Conservation (phyloP, 352 stramenopile species). For the Pythium sukuiense region DNA sequence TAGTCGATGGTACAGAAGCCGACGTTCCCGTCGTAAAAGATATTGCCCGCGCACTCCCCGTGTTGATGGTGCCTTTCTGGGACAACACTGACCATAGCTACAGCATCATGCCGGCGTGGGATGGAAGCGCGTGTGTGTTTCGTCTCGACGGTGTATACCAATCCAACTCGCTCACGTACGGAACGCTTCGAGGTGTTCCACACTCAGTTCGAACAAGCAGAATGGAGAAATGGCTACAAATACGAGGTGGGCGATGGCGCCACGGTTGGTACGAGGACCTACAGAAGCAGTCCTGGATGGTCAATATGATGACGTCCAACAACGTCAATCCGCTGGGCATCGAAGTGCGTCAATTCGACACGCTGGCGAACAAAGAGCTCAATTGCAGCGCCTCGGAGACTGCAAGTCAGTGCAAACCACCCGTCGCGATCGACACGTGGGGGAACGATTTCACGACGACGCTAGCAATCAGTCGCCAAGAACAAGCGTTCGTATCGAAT, state of each 20-base stretch:
- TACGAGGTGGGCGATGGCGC: slow-evolving; percentile 21
- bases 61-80: slow-evolving; percentile 30
- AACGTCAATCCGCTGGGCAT: slow-evolving; percentile 2
- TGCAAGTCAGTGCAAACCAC: slow-evolving; percentile 6
- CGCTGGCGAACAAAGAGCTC: not conserved
- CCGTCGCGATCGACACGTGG: slow-evolving; percentile 5
- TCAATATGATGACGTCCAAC: slow-evolving; percentile 23
- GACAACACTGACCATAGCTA: slow-evolving; percentile 17
- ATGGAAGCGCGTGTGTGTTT: slow-evolving; percentile 29
- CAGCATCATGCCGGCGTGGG: slow-evolving; percentile 20
- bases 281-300: slow-evolving; percentile 13
- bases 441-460: slow-evolving; percentile 11
- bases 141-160: slow-evolving; percentile 22
- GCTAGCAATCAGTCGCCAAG: not conserved
- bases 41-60: slow-evolving; percentile 20
- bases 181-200: slow-evolving; percentile 5
- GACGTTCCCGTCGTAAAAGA: not conserved
- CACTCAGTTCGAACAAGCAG: slow-evolving; percentile 12
- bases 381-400: not conserved
- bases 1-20: slow-evolving; percentile 17
- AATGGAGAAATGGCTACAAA: slow-evolving; percentile 24
- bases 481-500: slow-evolving; percentile 23
- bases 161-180: slow-evolving; percentile 28
- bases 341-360: slow-evolving; percentile 22
- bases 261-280: slow-evolving; percentile 32